Conservation (phyloP, 345 rosid species). For the Melaleuca quinquenervia region DNA sequence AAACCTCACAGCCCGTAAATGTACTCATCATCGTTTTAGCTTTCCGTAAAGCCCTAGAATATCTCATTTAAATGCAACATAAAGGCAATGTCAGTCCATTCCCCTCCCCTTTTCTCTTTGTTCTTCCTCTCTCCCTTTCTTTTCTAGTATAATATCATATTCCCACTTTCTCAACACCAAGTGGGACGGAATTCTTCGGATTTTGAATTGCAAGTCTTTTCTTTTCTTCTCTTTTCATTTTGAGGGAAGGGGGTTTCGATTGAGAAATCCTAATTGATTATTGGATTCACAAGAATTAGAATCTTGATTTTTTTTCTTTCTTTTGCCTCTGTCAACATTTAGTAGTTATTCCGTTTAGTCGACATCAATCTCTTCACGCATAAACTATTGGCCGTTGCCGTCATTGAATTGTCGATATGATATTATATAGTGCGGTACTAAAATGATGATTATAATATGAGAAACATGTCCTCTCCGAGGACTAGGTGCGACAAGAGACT, state of each 20-base stretch:
- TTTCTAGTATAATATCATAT: neutral
- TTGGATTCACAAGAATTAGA: slow-evolving; percentile 13
- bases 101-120: neutral
- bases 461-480: neutral
- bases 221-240: too few species aligned
- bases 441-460: neutral
- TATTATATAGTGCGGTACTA: neutral
- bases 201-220: neutral
- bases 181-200: slow-evolving; percentile 1
- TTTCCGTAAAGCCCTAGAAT: slow-evolving; percentile 39
- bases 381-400: neutral
- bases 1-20: slow-evolving; percentile 38
- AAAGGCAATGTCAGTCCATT: slow-evolving; percentile 9
- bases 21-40: slow-evolving; percentile 19
- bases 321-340: neutral
- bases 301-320: neutral
- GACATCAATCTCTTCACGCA: neutral
- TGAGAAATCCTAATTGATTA: neutral
- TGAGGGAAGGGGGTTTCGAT: neutral
- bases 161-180: slow-evolving; percentile 1
- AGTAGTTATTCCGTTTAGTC: neutral
- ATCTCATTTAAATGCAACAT: slow-evolving; percentile 26
- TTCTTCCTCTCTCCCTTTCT: neutral
- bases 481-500: neutral
- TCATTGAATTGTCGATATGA: neutral